phyloP scores from a whole-genome alignment of 1,284 basidiomycete species.

The Malassezia dermatis region DNA sequence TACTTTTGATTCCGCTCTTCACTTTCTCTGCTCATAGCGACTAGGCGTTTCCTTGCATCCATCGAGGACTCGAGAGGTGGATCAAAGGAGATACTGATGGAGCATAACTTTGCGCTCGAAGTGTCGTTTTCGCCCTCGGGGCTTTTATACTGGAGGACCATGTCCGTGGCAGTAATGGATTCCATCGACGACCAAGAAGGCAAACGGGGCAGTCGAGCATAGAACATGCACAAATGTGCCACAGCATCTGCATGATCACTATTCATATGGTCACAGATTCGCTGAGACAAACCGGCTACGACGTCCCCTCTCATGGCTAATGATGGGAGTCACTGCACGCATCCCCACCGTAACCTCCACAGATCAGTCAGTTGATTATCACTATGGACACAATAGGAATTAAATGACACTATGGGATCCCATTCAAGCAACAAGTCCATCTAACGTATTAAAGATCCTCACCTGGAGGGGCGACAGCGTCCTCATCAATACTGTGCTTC shows the following conservation, averaged over 20 bases:
- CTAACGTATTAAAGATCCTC: slow-evolving; percentile 13
- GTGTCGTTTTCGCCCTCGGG: background rate
- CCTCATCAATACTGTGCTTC: slow-evolving; percentile 37
- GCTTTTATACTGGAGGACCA: slow-evolving; percentile 1
- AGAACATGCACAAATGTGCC: slow-evolving; percentile 9
- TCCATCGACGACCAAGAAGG: slow-evolving; percentile 9
- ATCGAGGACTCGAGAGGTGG: slow-evolving; percentile 5
- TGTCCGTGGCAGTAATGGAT: background rate
- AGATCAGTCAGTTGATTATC: background rate
- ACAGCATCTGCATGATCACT: slow-evolving; percentile 14
- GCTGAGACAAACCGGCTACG: background rate
- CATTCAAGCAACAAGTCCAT: background rate
- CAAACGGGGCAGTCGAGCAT: background rate
- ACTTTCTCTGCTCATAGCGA: slow-evolving; percentile 4
- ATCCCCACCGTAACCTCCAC: background rate
- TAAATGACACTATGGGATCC: background rate
- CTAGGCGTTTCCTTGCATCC: slow-evolving; percentile 11
- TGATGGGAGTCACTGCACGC: background rate
- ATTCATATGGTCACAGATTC: slow-evolving; percentile 17
- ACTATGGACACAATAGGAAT: background rate
- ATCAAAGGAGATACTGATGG: slow-evolving; percentile 1
- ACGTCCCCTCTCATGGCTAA: background rate
- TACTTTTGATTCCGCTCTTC: background rate
- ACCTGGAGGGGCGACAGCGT: slow-evolving; percentile 38
- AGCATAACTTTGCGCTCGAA: background rate